Evolutionary conservation across 2,329 filamentous ascomycete genomes (phyloP).

Genomic region (Trichoderma sp.): DNA sequence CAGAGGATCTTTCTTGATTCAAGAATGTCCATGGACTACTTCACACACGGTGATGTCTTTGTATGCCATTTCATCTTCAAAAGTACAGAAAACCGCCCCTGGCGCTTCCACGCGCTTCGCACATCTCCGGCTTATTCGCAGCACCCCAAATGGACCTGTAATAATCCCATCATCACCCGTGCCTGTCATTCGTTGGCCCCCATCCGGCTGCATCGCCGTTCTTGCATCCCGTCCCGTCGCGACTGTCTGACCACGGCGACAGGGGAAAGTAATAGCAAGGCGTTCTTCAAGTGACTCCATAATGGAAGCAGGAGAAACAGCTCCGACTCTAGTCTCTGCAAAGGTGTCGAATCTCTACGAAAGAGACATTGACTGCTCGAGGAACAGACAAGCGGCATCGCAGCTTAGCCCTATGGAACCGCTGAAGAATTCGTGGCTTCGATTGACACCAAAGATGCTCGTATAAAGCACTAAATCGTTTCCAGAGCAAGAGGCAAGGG

Average conservation of each 20-base stretch:
- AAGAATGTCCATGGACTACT: too few relatives aligned
- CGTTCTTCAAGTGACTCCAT: slow-evolving; percentile 12
- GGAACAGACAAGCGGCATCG: too few relatives aligned
- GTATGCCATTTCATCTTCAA: neutral
- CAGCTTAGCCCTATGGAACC: too few relatives aligned
- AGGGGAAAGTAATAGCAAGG: slow-evolving; percentile 12
- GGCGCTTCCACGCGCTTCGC: neutral
- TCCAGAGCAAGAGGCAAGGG: neutral
- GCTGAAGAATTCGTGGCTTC: neutral
- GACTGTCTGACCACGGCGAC: slow-evolving; percentile 19
- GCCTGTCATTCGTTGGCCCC: slow-evolving; percentile 11
- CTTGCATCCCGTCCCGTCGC: slow-evolving; percentile 14
- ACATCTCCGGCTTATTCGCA: slow-evolving; percentile 18
- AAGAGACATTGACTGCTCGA: too few relatives aligned
- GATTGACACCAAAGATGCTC: neutral
- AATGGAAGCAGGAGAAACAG: neutral
- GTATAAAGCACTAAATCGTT: neutral
- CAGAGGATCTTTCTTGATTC: neutral
- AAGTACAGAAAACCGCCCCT: neutral
- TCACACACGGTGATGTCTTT: too few relatives aligned
- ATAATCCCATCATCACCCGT: neutral
- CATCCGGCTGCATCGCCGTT: slow-evolving; percentile 11
- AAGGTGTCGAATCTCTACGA: too few relatives aligned
- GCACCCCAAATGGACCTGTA: slow-evolving; percentile 1
- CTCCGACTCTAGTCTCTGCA: neutral